phyloP scores from a whole-genome alignment of 169 alveolate genomes.

The Plasmodium falciparum region DNA sequence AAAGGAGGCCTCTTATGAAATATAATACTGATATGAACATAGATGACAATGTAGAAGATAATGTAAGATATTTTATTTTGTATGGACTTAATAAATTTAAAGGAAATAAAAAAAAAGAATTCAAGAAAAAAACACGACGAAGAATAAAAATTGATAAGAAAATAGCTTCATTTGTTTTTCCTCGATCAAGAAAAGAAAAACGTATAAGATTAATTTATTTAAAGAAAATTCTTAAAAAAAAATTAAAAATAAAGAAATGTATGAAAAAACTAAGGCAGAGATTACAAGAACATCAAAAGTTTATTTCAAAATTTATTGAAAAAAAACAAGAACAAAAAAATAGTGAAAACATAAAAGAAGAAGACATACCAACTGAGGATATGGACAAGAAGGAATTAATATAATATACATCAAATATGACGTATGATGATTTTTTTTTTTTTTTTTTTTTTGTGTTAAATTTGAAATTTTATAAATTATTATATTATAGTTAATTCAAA shows the following conservation, averaged over 20 bases:
- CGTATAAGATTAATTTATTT: conserved; percentile 52
- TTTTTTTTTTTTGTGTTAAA: background rate
- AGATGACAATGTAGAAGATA: conserved; percentile 46
- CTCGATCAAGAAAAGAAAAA: conserved; percentile 67
- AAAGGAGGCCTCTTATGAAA: conserved; percentile 58
- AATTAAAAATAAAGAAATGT: conserved; percentile 33
- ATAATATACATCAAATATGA: too few species aligned
- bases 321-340: background rate
- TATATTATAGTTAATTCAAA: too few species aligned
- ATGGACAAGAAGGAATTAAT: too few species aligned
- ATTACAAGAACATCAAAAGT: conserved; percentile 9
- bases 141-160: conserved; percentile 69
- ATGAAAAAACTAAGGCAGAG: conserved; percentile 44
- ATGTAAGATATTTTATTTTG: conserved; percentile 38
- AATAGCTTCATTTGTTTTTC: conserved; percentile 69
- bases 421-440: too few species aligned
- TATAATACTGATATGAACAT: conserved; percentile 53
- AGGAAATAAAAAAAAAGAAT: conserved; percentile 27
- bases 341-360: background rate
- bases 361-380: too few species aligned
- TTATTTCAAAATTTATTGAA: background rate
- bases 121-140: conserved; percentile 67
- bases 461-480: background rate
- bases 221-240: conserved; percentile 47
- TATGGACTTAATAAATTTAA: conserved; percentile 37